Base-by-base conservation (phyloP, 2,329 filamentous ascomycete species). In the Cadophora sp. region DNA sequence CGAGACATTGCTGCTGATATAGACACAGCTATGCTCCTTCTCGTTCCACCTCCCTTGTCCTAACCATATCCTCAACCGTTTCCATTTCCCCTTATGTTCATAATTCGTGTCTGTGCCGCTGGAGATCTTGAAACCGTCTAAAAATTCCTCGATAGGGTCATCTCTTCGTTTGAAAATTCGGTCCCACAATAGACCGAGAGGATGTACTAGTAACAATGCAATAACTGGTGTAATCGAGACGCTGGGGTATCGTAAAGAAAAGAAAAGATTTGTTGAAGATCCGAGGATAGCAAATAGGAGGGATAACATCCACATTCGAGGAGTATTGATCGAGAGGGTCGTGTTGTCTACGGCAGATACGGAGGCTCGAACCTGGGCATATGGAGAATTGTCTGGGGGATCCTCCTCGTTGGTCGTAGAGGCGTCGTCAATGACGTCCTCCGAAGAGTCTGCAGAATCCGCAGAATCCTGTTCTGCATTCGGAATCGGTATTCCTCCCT, bases 211-310 rank as follows among this genome's bases (percentile, higher is more conserved):
- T 66, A 96, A 83, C 74, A 96, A 84, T 36, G 93, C 92, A 81
- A 97, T 96, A 72, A 97, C 91, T 47, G 93, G 93, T 24, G 92
- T 95, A 75, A 96, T 95, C 68, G 91, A 91, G 78, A 96, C 92
- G 78, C 93, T 96, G 33, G 93, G 93, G 83, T 96, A 96, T 85
- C 93, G 87, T 77, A 96, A 83, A 43, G 92, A 94, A 82, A 96
- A 97, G 81, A 96, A 96, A 48, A 96, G 81, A 78, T 96, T 96
- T 43, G 91, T 93, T 1, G 91, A 91, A 56, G 92, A 95, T 68
- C 93, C 93, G 47, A 94, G 85, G 45, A 96, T 84, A 9, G 92
- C 90, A 78, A 96, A 96, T 11, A 96, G 76, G 43, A 92, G 84
- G n/a, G 92, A 93, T 20, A 96, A 79, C 39, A 84, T 84, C 93